A percentile compares a stretch with the other conserved stretches of the same genome.
Evolutionary conservation across 2,329 filamentous ascomycete genomes (phyloP).

Genomic region (Aspergillus sp.): DNA sequence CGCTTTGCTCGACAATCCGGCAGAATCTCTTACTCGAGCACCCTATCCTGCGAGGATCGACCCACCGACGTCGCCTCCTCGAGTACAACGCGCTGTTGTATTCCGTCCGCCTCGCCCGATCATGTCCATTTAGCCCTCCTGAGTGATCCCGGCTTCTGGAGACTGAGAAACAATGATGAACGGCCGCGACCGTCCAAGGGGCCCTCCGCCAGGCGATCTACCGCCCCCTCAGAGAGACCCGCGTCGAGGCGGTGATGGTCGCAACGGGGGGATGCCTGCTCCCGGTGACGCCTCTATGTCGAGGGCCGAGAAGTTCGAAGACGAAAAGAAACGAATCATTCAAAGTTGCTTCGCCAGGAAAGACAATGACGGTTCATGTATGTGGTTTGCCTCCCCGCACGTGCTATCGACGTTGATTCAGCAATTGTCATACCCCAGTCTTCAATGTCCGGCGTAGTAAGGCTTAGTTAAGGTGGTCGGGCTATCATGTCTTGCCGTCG

Average conservation of each 20-base stretch:
- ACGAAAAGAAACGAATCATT: conserved; percentile 92
- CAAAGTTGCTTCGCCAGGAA: conserved; percentile 92
- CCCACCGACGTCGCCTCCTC: background rate
- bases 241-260: conserved; percentile 34
- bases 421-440: background rate
- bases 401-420: conserved; percentile 11
- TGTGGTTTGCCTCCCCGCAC: conserved; percentile 38
- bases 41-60: background rate
- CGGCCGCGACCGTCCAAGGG: conserved; percentile 36
- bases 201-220: conserved; percentile 28
- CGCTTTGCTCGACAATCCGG: background rate
- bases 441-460: background rate
- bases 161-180: conserved; percentile 33
- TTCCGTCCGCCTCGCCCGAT: conserved; percentile 22
- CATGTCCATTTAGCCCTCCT: conserved; percentile 34
- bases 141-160: conserved; percentile 24
- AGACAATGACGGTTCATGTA: conserved; percentile 82
- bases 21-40: background rate
- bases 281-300: conserved; percentile 35
- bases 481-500: background rate
- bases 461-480: background rate
- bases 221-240: conserved; percentile 30
- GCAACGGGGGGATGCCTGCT: conserved; percentile 28
- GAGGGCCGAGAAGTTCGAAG: conserved; percentile 84
- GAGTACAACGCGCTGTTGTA: conserved; percentile 13